Percentiles rank a stretch among this genome's conserved stretches.
Evolutionary conservation across 805 yeast genomes (phyloP).

Genomic region (Kazachstania taianensis): DNA sequence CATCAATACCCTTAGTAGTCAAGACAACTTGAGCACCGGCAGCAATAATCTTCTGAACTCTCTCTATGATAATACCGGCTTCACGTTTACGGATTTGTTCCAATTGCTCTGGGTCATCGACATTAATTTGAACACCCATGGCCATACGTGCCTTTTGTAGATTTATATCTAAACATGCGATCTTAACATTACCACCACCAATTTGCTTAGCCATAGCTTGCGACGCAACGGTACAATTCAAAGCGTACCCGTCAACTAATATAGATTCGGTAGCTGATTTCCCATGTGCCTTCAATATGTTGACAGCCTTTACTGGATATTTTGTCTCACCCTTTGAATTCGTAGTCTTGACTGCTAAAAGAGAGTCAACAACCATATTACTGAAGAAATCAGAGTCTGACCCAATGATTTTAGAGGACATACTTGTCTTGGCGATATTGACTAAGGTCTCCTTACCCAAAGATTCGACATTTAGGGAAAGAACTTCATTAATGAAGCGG

Average conservation of each 20-base stretch:
- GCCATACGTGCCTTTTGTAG: conserved; percentile 96
- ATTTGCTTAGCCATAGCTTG: conserved; percentile 81
- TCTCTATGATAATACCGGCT: conserved; percentile 73
- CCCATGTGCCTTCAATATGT: conserved; percentile 93
- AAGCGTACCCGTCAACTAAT: conserved; percentile 86
- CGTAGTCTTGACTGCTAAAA: conserved; percentile 86
- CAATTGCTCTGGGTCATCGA: conserved; percentile 93
- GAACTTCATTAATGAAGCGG: conserved; percentile 73
- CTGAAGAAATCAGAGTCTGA: conserved; percentile 86
- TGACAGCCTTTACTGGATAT: conserved; percentile 96
- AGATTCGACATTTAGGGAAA: conserved; percentile 68
- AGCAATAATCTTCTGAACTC: conserved; percentile 66
- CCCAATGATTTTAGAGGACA: conserved; percentile 95
- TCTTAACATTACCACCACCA: conserved; percentile 47
- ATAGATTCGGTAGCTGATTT: conserved; percentile 81
- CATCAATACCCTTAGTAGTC: conserved; percentile 93
- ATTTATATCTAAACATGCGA: conserved; percentile 85
- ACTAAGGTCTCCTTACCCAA: conserved; percentile 77
- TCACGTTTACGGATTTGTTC: conserved; percentile 88
- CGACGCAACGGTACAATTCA: conserved; percentile 93
- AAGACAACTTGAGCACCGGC: conserved; percentile 90
- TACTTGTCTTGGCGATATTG: conserved; percentile 91
- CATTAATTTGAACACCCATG: conserved; percentile 93
- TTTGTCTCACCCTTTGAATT: conserved; percentile 79
- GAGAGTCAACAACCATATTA: conserved; percentile 86